These are phyloP conservation scores for Agaricus blazei DNA, from an alignment of 768 basidiomycete species.

Conservation along the genomic window DNA sequence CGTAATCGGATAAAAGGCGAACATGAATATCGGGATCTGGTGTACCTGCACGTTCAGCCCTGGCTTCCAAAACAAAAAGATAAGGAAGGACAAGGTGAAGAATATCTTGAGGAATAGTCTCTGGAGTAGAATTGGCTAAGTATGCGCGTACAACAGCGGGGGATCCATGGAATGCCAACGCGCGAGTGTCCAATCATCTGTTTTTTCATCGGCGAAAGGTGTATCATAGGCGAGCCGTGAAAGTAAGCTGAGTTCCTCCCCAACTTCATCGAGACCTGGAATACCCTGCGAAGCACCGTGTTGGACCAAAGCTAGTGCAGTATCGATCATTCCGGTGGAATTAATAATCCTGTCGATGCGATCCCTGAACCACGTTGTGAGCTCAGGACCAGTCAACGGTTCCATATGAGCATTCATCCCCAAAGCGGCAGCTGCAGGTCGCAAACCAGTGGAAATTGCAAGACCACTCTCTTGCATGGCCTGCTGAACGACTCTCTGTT, in stretches of 20 bases:
- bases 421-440: slow-evolving; percentile 13
- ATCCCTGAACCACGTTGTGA: slow-evolving; percentile 71
- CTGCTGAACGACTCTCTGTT: slow-evolving; percentile 36
- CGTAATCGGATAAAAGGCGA: slow-evolving; percentile 66
- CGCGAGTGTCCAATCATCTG: slow-evolving; percentile 71
- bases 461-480: slow-evolving; percentile 28
- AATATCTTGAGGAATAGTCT: slow-evolving; percentile 64
- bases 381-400: slow-evolving; percentile 41
- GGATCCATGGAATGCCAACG: slow-evolving; percentile 71
- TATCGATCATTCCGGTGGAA: slow-evolving; percentile 70
- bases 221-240: slow-evolving; percentile 85
- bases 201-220: slow-evolving; percentile 36
- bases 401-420: slow-evolving; percentile 14
- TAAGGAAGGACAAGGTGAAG: slow-evolving; percentile 83
- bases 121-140: slow-evolving; percentile 63
- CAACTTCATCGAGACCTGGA: slow-evolving; percentile 73
- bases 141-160: slow-evolving; percentile 68
- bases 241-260: slow-evolving; percentile 88
- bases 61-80: slow-evolving; percentile 86
- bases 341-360: slow-evolving; percentile 60
- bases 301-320: slow-evolving; percentile 76
- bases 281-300: slow-evolving; percentile 82
- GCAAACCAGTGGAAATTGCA: slow-evolving; percentile 5
- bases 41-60: slow-evolving; percentile 72
- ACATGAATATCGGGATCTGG: slow-evolving; percentile 65